Evolutionary conservation across 129 eudicot species (phyloP).

Genomic region (Arctium lappa): DNA sequence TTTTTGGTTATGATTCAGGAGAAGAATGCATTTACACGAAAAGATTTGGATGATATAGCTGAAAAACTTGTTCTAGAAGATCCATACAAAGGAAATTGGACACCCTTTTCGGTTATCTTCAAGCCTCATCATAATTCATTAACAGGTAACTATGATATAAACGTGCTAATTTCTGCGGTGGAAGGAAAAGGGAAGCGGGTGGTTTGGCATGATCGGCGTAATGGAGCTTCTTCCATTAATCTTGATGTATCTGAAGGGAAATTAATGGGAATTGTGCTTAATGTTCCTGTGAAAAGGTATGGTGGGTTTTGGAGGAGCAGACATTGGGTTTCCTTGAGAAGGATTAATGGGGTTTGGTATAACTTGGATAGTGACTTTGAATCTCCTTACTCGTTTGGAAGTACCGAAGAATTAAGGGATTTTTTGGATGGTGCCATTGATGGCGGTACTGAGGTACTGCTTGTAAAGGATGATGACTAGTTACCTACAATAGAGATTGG

Average conservation of each 20-base stretch:
- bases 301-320: constrained; percentile 80
- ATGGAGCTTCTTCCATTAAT: constrained; percentile 59
- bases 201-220: constrained; percentile 85
- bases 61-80: constrained; percentile 70
- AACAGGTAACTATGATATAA: constrained; percentile 91
- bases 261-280: constrained; percentile 77
- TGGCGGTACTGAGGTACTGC: constrained; percentile 73
- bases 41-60: constrained; percentile 63
- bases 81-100: constrained; percentile 68
- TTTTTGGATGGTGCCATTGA: constrained; percentile 56
- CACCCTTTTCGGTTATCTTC: constrained; percentile 71
- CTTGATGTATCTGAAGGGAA: constrained; percentile 58
- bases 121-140: constrained; percentile 89
- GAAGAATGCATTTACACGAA: constrained; percentile 67
- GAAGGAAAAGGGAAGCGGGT: constrained; percentile 79
- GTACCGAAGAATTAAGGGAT: constrained; percentile 47
- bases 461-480: constrained; percentile 55
- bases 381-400: constrained; percentile 48
- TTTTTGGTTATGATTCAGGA: constrained; percentile 44
- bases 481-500: constrained; percentile 7
- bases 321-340: constrained; percentile 88
- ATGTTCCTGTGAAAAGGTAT: constrained; percentile 68
- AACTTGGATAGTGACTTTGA: constrained; percentile 89
- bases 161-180: constrained; percentile 77
- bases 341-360: constrained; percentile 73